Evolutionary conservation across 2,329 filamentous ascomycete species (phyloP), one percentile per base, ranked within the genome.

Genomic region (Colletotrichum endophyticum): DNA sequence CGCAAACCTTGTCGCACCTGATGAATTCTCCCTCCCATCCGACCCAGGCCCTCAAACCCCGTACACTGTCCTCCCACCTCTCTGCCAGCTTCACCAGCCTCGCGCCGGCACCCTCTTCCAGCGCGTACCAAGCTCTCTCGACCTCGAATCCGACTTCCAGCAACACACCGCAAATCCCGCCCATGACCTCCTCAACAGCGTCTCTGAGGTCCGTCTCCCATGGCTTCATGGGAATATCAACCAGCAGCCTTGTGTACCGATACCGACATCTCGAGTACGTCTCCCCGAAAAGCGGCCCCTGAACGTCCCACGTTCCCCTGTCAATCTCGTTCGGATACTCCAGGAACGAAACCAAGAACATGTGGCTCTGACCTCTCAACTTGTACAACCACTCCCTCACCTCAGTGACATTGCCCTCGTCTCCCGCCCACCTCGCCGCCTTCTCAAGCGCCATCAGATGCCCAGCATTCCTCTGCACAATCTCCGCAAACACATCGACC

Each of bases 11-110:
- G 5, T 83, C 77, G 74, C 88, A 89, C 11, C 82, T 81, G 2
- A 84, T 81, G 80, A 86, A 88, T 79, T 88, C 85, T 32, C 86
- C 86, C 44, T 85, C 86, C 88, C 88, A 90, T 7, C 88, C 88
- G 1, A 89, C 82, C 88, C 88, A 90, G 2, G 88, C 87, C 79
- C 86, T 85, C 13, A 90, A 79, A 76, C 88, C 84, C 62, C 86
- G 82, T 6, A 88, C 75, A 19, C 83, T 80, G 8, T 81, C 71
- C n/a, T 75, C 79, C 84, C 86, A 86, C 1, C 19, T 13, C 15
- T 36, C 22, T 7, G 66, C 25, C 30, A 56, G 16, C 19, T 27
- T 70, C 66, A 62, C 49, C 25, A 64, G 64, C 22, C 49, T 69
- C 19, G 13, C 9, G 11, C 16, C 36, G 7, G 53, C 57, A 36